Percentiles rank a stretch among this genome's conserved stretches.
These are phyloP conservation scores for Neurospora sp. DNA, from an alignment of 495 filamentous ascomycete genomes.

Conservation along the genomic window DNA sequence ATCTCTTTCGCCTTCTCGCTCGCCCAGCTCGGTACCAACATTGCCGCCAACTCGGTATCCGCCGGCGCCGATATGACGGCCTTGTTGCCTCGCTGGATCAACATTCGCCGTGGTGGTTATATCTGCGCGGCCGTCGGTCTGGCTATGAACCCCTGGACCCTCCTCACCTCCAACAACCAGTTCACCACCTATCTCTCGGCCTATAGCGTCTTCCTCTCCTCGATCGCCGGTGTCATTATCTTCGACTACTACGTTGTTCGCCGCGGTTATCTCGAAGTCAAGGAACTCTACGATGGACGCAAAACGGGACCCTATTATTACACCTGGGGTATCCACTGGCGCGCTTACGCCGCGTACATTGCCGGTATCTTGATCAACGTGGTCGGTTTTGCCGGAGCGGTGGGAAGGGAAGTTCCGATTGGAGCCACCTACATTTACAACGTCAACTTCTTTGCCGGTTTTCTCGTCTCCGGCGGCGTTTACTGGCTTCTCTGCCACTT, in stretches of 20 bases:
- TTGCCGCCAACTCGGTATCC: conserved; percentile 83
- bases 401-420: conserved; percentile 56
- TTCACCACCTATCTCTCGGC: conserved; percentile 93
- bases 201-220: conserved; percentile 91
- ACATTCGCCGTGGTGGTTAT: conserved; percentile 84
- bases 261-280: conserved; percentile 69
- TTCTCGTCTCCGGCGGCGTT: conserved; percentile 54
- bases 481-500: conserved; percentile 62
- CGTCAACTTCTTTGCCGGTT: conserved; percentile 81
- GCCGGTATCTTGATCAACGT: conserved; percentile 85
- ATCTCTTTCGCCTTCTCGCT: conserved; percentile 75
- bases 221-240: conserved; percentile 84
- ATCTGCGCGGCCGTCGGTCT: conserved; percentile 77
- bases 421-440: conserved; percentile 84
- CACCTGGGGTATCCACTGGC: conserved; percentile 66
- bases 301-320: conserved; percentile 62
- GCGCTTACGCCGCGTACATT: conserved; percentile 76
- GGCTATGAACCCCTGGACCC: conserved; percentile 83
- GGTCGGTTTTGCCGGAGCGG: conserved; percentile 79
- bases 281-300: conserved; percentile 67
- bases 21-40: conserved; percentile 87
- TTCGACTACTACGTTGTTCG: conserved; percentile 87
- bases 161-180: conserved; percentile 67
- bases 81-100: conserved; percentile 74
- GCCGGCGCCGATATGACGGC: conserved; percentile 89